Percentiles rank a stretch among this genome's conserved stretches.
phyloP scores from a whole-genome alignment of 495 filamentous ascomycete genomes.

The Podospora pseudopauciseta region DNA sequence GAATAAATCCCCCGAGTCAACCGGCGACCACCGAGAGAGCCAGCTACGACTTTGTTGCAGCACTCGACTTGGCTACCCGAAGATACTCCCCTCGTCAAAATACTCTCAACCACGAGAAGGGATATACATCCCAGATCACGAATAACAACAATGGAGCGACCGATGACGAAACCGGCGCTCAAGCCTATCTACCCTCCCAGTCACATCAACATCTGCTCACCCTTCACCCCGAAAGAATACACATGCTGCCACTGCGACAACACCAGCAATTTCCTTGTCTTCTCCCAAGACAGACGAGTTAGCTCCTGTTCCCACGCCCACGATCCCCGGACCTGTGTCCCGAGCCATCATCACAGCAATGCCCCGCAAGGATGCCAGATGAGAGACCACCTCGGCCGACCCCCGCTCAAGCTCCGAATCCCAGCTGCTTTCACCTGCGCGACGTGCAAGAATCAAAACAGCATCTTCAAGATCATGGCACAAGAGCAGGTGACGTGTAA shows the following conservation, averaged over 20 bases:
- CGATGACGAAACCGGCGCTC: neutral
- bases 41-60: no score
- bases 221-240: neutral
- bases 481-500: constrained; percentile 4
- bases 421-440: neutral
- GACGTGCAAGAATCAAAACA: neutral
- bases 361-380: neutral
- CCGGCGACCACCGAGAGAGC: neutral
- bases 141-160: neutral
- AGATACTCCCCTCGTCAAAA: neutral
- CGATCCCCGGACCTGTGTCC: neutral
- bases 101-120: neutral
- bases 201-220: neutral
- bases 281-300: neutral
- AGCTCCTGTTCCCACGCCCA: neutral
- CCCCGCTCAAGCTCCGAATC: no score
- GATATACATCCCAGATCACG: neutral
- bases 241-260: neutral
- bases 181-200: neutral
- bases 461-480: neutral
- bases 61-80: neutral
- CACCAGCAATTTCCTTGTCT: neutral
- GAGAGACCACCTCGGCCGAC: neutral
- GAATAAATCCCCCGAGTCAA: neutral
- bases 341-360: neutral